phyloP scores from a whole-genome alignment of 352 stramenopile genomes.

The Globisporangium camurandrum region DNA sequence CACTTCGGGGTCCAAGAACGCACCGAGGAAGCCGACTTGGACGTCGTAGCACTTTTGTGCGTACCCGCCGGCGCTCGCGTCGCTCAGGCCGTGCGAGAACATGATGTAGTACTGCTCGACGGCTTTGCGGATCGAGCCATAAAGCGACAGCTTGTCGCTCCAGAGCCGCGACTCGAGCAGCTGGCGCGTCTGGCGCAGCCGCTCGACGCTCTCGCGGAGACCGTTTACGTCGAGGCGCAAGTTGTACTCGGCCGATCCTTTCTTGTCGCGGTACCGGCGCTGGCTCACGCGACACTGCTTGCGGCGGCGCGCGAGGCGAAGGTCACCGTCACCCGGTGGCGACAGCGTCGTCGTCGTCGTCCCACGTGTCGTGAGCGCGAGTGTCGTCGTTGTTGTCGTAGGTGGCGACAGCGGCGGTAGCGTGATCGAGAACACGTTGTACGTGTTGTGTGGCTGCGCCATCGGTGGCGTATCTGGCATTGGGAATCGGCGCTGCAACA shows the following conservation, averaged over 20 bases:
- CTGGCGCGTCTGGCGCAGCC: constrained; percentile 26
- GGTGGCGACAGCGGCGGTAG: background rate
- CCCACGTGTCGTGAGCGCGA: no score
- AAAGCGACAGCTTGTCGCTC: constrained; percentile 25
- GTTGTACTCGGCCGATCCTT: constrained; percentile 57
- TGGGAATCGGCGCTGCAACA: no score
- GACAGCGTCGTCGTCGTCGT: background rate
- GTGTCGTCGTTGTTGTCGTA: background rate
- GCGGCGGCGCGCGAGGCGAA: constrained; percentile 32
- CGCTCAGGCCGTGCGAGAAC: constrained; percentile 45
- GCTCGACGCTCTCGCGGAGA: constrained; percentile 49
- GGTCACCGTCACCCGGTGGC: constrained; percentile 6
- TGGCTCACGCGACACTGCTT: constrained; percentile 63
- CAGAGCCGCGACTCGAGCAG: constrained; percentile 41
- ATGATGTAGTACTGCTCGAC: constrained; percentile 60
- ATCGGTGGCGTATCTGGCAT: no score
- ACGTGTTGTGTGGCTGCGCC: no score
- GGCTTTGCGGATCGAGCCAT: constrained; percentile 35
- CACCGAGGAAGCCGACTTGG: constrained; percentile 37
- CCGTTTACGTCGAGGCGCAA: constrained; percentile 57
- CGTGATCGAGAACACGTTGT: background rate
- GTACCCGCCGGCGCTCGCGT: constrained; percentile 25
- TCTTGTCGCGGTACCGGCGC: constrained; percentile 61
- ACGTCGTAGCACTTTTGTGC: constrained; percentile 41
- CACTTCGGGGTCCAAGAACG: constrained; percentile 44